A percentile compares a stretch with the other conserved stretches of the same genome.
Evolutionary conservation across 306 rosid species (phyloP).

Genomic region (Vigna reflexopilosa): DNA sequence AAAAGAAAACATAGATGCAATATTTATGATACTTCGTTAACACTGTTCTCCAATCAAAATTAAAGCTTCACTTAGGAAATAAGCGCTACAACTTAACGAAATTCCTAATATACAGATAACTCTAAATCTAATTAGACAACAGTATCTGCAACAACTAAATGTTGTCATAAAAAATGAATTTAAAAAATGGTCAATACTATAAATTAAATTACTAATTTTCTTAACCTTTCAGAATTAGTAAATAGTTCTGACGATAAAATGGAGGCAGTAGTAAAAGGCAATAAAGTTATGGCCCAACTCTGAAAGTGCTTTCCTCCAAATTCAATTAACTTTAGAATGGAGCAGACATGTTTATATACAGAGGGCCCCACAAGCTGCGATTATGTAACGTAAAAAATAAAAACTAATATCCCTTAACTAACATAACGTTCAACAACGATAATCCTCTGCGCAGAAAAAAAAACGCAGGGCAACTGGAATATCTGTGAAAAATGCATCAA

Average conservation of each 20-base stretch:
- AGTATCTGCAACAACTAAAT: too few relatives aligned
- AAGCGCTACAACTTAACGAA: too few relatives aligned
- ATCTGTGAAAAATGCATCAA: not conserved
- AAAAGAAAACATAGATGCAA: too few relatives aligned
- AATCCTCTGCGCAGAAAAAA: not conserved
- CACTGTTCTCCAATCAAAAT: too few relatives aligned
- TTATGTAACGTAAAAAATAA: not conserved
- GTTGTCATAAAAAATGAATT: too few relatives aligned
- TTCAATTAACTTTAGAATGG: not conserved
- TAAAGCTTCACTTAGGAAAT: too few relatives aligned
- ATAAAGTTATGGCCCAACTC: slow-evolving; percentile 11
- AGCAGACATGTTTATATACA: not conserved
- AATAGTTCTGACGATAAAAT: too few relatives aligned
- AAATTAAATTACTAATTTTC: too few relatives aligned
- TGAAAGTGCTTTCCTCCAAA: not conserved
- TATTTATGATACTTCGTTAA: too few relatives aligned
- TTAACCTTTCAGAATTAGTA: not conserved
- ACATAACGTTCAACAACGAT: not conserved
- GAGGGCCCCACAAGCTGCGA: slow-evolving; percentile 2
- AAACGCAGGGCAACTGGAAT: not conserved
- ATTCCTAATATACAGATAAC: too few relatives aligned
- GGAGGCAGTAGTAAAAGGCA: not conserved
- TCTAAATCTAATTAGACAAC: too few relatives aligned
- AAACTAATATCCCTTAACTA: not conserved
- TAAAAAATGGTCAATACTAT: too few relatives aligned